Conservation (phyloP, 352 stramenopile species). For the Globisporangium uncinulatum region DNA sequence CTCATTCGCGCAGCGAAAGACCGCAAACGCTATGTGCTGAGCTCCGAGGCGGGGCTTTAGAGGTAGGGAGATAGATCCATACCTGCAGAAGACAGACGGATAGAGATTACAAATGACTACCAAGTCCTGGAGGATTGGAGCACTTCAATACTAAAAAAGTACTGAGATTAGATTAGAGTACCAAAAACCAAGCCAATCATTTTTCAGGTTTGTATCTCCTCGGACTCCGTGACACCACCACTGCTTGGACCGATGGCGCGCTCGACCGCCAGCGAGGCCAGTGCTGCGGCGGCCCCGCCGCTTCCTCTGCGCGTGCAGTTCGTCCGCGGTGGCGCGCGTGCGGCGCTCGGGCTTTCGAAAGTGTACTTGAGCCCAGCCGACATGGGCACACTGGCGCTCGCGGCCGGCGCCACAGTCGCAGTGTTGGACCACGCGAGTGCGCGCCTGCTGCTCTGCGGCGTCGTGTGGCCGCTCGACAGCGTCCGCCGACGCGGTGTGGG, state of each 20-base stretch:
- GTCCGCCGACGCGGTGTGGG: slow-evolving; percentile 57
- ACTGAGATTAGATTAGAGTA: no score
- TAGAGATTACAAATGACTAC: no score
- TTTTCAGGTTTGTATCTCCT: no score
- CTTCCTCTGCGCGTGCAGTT: slow-evolving; percentile 39
- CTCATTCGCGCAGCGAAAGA: slow-evolving; percentile 66
- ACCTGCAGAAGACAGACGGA: neutral
- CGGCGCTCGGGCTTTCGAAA: slow-evolving; percentile 52
- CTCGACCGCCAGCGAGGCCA: no score
- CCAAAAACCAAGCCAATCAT: no score
- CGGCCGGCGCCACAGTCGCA: slow-evolving; percentile 32
- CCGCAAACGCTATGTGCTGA: slow-evolving; percentile 35
- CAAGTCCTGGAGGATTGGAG: no score
- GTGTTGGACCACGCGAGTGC: slow-evolving; percentile 11
- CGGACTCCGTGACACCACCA: no score
- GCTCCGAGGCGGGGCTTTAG: slow-evolving; percentile 18
- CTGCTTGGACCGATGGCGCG: no score
- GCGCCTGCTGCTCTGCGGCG: slow-evolving; percentile 44
- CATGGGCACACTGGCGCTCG: slow-evolving; percentile 33
- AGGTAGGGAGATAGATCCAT: slow-evolving; percentile 3
- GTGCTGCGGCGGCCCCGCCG: neutral
- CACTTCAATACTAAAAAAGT: no score
- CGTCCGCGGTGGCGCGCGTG: slow-evolving; percentile 46
- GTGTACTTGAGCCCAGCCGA: slow-evolving; percentile 61
- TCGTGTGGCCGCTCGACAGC: slow-evolving; percentile 71